These are phyloP conservation scores for Rosa persica DNA, from an alignment of 306 rosid species.

Conservation along the genomic window DNA sequence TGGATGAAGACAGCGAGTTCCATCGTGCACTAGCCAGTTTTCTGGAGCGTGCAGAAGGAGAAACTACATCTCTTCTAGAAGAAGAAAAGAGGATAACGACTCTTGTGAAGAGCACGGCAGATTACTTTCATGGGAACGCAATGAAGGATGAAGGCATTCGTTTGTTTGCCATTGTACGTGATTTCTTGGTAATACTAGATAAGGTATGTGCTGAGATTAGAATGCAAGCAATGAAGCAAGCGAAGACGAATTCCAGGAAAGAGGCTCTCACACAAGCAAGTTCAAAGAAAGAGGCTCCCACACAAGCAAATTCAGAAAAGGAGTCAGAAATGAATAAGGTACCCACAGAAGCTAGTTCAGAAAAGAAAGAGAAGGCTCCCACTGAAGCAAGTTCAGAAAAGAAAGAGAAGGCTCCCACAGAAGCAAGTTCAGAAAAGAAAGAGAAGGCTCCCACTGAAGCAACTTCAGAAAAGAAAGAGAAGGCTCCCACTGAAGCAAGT, in stretches of 20 bases:
- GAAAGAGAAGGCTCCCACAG: not conserved
- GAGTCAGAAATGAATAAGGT: not conserved
- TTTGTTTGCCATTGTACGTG: constrained; percentile 67
- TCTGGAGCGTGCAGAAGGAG: constrained; percentile 46
- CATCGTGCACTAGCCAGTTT: constrained; percentile 35
- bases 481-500: not conserved
- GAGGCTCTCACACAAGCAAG: constrained; percentile 26
- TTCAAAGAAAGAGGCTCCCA: constrained; percentile 12
- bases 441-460: not conserved
- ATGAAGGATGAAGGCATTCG: constrained; percentile 89
- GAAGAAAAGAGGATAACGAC: constrained; percentile 81
- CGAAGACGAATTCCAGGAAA: constrained; percentile 41
- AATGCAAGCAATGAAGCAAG: constrained; percentile 26
- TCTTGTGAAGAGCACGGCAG: constrained; percentile 69
- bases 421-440: not conserved
- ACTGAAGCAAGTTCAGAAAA: not conserved
- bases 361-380: not conserved
- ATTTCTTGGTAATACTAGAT: constrained; percentile 71
- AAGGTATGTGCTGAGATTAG: constrained; percentile 73
- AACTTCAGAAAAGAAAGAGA: not conserved
- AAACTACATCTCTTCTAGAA: constrained; percentile 44
- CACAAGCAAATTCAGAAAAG: constrained; percentile 29
- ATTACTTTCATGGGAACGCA: constrained; percentile 82
- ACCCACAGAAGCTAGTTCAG: not conserved
- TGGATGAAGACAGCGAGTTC: constrained; percentile 60